Percentiles rank a stretch among this genome's conserved stretches.
Conservation (phyloP, 768 basidiomycete genomes). For the Jaapia argillacea region DNA sequence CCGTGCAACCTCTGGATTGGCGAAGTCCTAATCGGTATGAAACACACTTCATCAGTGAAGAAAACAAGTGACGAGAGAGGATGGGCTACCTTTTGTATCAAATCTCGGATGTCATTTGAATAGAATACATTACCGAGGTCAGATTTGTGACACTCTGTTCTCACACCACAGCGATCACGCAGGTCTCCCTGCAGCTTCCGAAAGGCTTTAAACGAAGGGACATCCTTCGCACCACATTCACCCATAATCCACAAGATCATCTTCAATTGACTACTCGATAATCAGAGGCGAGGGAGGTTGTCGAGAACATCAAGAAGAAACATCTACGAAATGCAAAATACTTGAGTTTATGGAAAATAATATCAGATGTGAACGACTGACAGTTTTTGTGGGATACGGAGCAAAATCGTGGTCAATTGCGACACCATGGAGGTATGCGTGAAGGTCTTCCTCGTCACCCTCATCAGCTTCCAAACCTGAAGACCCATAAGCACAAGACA, state of each 20-base stretch:
- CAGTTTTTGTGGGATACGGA: too few species aligned
- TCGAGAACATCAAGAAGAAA: slow-evolving; percentile 24
- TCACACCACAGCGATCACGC: slow-evolving; percentile 4
- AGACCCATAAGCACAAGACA: neutral
- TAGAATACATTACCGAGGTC: slow-evolving; percentile 20
- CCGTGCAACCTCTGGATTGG: slow-evolving; percentile 15
- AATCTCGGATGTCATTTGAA: slow-evolving; percentile 12
- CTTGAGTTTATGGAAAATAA: too few species aligned
- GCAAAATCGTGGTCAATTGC: too few species aligned
- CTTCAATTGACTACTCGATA: slow-evolving; percentile 23
- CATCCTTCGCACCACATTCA: slow-evolving; percentile 18
- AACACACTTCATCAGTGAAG: neutral
- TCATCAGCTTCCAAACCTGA: too few species aligned
- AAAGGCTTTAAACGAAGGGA: slow-evolving; percentile 19
- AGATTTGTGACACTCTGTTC: slow-evolving; percentile 12
- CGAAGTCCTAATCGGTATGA: slow-evolving; percentile 14
- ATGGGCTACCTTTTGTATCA: neutral
- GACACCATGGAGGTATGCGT: too few species aligned
- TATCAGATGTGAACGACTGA: too few species aligned
- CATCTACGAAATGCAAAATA: too few species aligned
- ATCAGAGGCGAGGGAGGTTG: slow-evolving; percentile 20
- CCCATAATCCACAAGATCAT: slow-evolving; percentile 22
- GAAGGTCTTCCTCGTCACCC: too few species aligned
- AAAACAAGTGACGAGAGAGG: neutral
- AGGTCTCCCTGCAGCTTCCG: slow-evolving; percentile 16